These are phyloP conservation scores for Aspergillus sp. DNA, from an alignment of 2,329 filamentous ascomycete species.

Conservation along the genomic window DNA sequence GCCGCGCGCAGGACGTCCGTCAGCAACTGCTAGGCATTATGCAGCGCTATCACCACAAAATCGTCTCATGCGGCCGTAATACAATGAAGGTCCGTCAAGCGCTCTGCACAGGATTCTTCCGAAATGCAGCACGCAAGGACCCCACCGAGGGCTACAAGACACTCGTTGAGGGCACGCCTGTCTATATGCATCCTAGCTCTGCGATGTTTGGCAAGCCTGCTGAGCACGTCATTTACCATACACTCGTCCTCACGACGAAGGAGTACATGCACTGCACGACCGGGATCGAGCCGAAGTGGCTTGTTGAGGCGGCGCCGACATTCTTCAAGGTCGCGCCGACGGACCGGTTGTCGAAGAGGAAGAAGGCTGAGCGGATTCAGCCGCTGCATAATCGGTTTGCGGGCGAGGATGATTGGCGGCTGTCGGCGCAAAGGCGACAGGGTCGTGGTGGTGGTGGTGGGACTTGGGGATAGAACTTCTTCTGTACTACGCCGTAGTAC, in stretches of 20 bases:
- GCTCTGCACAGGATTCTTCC: slow-evolving; percentile 91
- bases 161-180: slow-evolving; percentile 88
- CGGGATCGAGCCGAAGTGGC: slow-evolving; percentile 86
- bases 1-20: slow-evolving; percentile 85
- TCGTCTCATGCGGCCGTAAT: slow-evolving; percentile 82
- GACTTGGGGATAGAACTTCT: slow-evolving; percentile 68
- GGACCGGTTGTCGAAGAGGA: slow-evolving; percentile 82
- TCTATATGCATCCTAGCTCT: slow-evolving; percentile 89
- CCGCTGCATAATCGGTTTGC: slow-evolving; percentile 91
- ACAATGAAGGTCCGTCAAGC: slow-evolving; percentile 86
- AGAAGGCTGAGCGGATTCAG: slow-evolving; percentile 92
- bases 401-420: slow-evolving; percentile 90
- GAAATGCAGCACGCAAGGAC: slow-evolving; percentile 91
- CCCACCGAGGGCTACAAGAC: slow-evolving; percentile 98
- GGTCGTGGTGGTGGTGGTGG: slow-evolving; percentile 85
- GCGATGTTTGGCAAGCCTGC: slow-evolving; percentile 93
- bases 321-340: slow-evolving; percentile 97
- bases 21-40: slow-evolving; percentile 93
- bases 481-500: too few relatives aligned
- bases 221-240: slow-evolving; percentile 93
- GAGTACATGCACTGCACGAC: slow-evolving; percentile 98
- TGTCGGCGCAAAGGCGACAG: slow-evolving; percentile 81
- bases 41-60: slow-evolving; percentile 79
- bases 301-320: slow-evolving; percentile 94
- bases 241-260: slow-evolving; percentile 59